phyloP scores from a whole-genome alignment of 2,329 filamentous ascomycete species.

The Ceratocystiopsis sp. region DNA sequence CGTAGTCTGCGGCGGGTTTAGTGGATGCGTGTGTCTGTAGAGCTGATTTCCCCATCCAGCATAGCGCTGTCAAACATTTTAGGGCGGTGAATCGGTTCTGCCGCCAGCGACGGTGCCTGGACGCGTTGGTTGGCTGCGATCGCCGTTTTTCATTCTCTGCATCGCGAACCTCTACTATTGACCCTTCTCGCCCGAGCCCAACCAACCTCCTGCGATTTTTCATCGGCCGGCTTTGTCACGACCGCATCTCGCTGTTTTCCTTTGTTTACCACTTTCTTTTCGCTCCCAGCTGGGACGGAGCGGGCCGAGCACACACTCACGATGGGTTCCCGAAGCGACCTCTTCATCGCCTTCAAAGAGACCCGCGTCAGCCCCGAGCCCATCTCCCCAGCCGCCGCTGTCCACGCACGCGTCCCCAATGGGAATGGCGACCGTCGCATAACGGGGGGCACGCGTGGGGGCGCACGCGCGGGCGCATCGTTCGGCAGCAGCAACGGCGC shows the following conservation, averaged over 20 bases:
- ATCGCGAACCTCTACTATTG: too few species aligned
- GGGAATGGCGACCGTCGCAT: conserved; percentile 18
- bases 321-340: conserved; percentile 43
- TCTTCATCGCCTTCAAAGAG: conserved; percentile 65
- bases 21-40: background rate
- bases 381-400: conserved; percentile 47
- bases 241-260: background rate
- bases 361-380: conserved; percentile 70
- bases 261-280: background rate
- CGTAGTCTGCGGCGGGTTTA: too few species aligned
- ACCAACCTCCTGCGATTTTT: background rate
- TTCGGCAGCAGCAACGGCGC: conserved; percentile 15
- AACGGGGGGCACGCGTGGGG: conserved; percentile 11
- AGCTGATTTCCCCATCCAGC: conserved; percentile 5
- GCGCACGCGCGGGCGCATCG: conserved; percentile 19
- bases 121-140: conserved; percentile 6
- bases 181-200: too few species aligned
- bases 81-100: background rate
- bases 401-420: conserved; percentile 51
- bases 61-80: background rate
- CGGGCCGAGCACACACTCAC: conserved; percentile 24
- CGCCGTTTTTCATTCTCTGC: background rate
- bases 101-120: conserved; percentile 1
- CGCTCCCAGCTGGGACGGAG: conserved; percentile 32
- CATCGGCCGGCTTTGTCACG: background rate